phyloP scores from a whole-genome alignment of 352 stramenopile genomes.

The Phytophthora sojae region DNA sequence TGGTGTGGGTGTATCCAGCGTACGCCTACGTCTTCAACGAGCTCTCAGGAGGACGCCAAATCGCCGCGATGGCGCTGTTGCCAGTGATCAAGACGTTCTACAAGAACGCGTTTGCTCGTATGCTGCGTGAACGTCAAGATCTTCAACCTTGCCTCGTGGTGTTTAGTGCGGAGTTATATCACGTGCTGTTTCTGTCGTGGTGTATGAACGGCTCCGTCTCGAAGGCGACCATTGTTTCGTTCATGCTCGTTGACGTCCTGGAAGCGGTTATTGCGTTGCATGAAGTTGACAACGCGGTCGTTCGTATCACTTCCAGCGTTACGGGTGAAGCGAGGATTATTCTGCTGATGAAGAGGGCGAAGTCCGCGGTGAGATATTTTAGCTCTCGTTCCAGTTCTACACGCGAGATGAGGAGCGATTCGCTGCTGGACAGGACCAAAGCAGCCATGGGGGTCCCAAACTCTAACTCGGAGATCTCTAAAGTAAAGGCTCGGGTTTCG shows the following conservation, averaged over 20 bases:
- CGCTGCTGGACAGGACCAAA: too few species aligned
- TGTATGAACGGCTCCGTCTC: neutral
- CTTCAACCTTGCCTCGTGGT: neutral
- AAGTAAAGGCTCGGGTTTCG: neutral
- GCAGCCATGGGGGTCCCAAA: too few species aligned
- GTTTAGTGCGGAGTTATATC: neutral
- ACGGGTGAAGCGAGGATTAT: neutral
- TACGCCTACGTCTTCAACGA: neutral
- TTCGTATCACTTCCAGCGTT: neutral
- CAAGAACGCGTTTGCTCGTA: neutral
- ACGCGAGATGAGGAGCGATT: too few species aligned
- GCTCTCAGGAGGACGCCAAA: neutral
- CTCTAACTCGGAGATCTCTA: too few species aligned
- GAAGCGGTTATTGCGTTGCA: neutral
- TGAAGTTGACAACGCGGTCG: neutral
- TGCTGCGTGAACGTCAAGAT: neutral
- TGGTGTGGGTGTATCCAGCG: neutral
- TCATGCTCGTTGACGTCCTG: conserved; percentile 1
- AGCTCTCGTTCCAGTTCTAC: too few species aligned
- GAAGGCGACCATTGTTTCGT: neutral
- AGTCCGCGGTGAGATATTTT: neutral
- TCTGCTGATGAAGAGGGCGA: neutral
- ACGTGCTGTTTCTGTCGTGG: neutral
- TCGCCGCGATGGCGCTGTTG: neutral
- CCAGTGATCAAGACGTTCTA: neutral